Conservation (phyloP, 148 eudicot species). For the Rhododendron vialii region DNA sequence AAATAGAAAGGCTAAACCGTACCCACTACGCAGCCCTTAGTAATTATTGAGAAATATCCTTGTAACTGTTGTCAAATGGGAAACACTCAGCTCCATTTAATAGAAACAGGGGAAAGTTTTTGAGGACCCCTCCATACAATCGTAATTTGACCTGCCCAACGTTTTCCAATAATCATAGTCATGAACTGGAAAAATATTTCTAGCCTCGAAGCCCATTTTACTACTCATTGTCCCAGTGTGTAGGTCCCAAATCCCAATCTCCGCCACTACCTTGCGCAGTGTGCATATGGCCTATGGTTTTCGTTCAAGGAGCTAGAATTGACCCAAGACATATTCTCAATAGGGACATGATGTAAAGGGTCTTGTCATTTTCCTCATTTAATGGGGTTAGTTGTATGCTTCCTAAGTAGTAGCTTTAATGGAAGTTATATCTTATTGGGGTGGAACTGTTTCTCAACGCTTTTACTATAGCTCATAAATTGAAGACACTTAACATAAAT, state of each 20-base stretch:
- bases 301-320: neutral
- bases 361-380: slow-evolving; percentile 15
- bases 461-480: neutral
- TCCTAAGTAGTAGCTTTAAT: neutral
- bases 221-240: slow-evolving; percentile 7
- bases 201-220: neutral
- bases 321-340: slow-evolving; percentile 1
- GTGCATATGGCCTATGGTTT: slow-evolving; percentile 3
- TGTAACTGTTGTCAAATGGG: neutral
- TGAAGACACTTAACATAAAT: neutral
- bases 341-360: slow-evolving; percentile 2
- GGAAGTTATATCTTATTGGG: neutral
- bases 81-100: too few species aligned
- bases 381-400: slow-evolving; percentile 8
- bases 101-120: neutral
- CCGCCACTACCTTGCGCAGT: slow-evolving; percentile 18
- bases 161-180: neutral
- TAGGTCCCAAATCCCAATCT: slow-evolving; percentile 20
- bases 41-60: neutral
- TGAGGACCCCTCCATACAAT: neutral
- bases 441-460: neutral
- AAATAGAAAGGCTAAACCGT: neutral
- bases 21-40: neutral
- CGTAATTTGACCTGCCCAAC: neutral
- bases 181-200: neutral